These are phyloP conservation scores for Chaetomium sp. DNA, from an alignment of 2,329 filamentous ascomycete species.

Conservation along the genomic window DNA sequence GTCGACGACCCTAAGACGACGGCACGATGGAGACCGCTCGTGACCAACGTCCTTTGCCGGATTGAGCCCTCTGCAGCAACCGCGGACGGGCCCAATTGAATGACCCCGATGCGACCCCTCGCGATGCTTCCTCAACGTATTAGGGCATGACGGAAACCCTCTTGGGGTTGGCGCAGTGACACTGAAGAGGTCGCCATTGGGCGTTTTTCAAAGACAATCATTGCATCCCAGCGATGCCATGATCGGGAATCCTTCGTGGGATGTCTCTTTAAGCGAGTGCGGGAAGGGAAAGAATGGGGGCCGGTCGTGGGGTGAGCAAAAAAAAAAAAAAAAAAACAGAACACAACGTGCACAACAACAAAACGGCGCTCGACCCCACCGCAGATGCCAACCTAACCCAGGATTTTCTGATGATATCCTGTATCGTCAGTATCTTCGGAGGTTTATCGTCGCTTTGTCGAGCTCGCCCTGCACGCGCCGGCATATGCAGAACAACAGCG, in stretches of 20 bases:
- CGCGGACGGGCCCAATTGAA: slow-evolving; percentile 1
- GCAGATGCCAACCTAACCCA: no score
- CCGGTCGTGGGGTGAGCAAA: neutral
- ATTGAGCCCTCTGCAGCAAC: slow-evolving; percentile 20
- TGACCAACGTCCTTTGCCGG: slow-evolving; percentile 15
- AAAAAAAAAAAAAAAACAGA: neutral
- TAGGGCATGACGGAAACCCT: neutral
- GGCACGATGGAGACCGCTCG: slow-evolving; percentile 2
- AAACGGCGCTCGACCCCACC: no score
- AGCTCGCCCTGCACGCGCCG: neutral
- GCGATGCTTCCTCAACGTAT: slow-evolving; percentile 8
- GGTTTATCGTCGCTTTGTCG: neutral
- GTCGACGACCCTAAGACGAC: slow-evolving; percentile 1
- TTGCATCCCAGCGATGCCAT: slow-evolving; percentile 4
- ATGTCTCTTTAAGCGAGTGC: neutral
- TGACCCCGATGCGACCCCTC: slow-evolving; percentile 3
- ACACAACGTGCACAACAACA: no score
- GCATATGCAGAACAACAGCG: neutral
- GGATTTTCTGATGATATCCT: no score
- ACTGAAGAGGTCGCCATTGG: neutral
- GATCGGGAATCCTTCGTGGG: neutral
- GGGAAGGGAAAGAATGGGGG: neutral
- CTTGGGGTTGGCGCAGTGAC: slow-evolving; percentile 5
- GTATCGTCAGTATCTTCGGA: neutral
- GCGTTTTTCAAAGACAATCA: neutral